A percentile compares a stretch with the other conserved stretches of the same genome.
These are phyloP conservation scores for Entelexis paramagnoliae DNA, from an alignment of 1,139 yeast genomes.

Conservation along the genomic window DNA sequence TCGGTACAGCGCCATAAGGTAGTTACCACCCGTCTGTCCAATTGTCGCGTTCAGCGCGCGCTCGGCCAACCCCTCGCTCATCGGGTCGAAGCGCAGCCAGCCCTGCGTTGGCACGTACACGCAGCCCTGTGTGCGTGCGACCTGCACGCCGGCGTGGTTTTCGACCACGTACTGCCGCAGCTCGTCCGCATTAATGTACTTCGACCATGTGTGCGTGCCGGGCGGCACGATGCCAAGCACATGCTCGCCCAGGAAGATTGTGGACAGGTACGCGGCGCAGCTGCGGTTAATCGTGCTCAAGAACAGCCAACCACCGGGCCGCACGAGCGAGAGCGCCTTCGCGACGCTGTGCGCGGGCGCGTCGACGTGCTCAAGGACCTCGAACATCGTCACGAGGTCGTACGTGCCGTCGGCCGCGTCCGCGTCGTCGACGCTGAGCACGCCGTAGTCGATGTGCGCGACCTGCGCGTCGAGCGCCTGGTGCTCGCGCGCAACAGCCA, in stretches of 20 bases:
- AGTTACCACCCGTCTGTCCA: constrained; percentile 50
- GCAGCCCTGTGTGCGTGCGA: constrained; percentile 65
- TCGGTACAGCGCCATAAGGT: constrained; percentile 57
- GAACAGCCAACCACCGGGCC: constrained; percentile 77
- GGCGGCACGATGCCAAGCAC: constrained; percentile 70
- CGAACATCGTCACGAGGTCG: constrained; percentile 84
- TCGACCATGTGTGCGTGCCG: constrained; percentile 82
- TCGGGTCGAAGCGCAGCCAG: constrained; percentile 45
- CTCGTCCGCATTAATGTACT: constrained; percentile 72
- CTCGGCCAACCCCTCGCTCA: constrained; percentile 5
- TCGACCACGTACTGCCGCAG: constrained; percentile 54
- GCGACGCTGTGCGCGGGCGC: constrained; percentile 63
- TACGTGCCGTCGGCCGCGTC: constrained; percentile 35
- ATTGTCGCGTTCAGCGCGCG: constrained; percentile 17
- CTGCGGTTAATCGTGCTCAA: constrained; percentile 89
- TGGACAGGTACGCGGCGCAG: constrained; percentile 80
- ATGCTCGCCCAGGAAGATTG: constrained; percentile 83
- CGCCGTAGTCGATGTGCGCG: constrained; percentile 46
- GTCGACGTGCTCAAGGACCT: constrained; percentile 87
- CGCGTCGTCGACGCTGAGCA: constrained; percentile 48
- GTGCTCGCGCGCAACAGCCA: constrained; percentile 70
- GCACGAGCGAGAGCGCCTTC: constrained; percentile 56
- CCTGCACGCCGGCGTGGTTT: constrained; percentile 38
- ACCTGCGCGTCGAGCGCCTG: constrained; percentile 54
- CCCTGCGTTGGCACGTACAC: constrained; percentile 74